These are phyloP conservation scores for Claviceps paspali DNA, from an alignment of 2,329 filamentous ascomycete genomes.

Conservation along the genomic window DNA sequence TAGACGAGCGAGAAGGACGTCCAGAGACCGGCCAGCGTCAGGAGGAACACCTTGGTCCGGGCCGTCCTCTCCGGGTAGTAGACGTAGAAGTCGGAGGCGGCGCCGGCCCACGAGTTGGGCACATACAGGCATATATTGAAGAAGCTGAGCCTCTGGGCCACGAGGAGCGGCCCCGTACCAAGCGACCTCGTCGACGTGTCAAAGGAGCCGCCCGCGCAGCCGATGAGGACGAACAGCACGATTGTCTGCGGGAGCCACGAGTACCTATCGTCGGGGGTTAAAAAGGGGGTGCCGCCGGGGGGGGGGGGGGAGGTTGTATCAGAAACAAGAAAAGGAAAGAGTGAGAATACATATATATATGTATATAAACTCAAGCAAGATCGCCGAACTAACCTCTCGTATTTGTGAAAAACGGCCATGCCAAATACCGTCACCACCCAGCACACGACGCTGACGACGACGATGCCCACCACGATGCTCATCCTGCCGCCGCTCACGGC, in stretches of 20 bases:
- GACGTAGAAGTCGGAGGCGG: constrained; percentile 65
- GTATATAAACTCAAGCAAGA: no score
- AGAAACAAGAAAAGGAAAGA: no score
- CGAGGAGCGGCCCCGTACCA: constrained; percentile 46
- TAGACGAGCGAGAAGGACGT: constrained; percentile 49
- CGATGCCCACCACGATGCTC: constrained; percentile 58
- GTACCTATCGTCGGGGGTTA: no score
- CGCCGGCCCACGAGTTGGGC: constrained; percentile 45
- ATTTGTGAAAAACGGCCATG: constrained; percentile 45
- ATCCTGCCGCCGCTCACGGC: constrained; percentile 51
- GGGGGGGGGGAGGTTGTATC: no score
- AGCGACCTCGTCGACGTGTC: constrained; percentile 49
- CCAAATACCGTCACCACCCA: constrained; percentile 53
- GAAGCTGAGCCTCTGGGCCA: constrained; percentile 43
- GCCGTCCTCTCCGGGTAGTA: constrained; percentile 54
- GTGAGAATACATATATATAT: no score
- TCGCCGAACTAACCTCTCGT: constrained; percentile 45
- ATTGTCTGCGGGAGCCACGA: constrained; percentile 52
- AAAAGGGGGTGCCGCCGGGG: no score
- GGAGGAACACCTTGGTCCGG: constrained; percentile 48
- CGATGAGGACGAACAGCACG: constrained; percentile 57
- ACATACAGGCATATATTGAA: constrained; percentile 51
- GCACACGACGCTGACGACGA: constrained; percentile 61
- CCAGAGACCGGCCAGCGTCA: constrained; percentile 54
- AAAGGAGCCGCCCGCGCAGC: constrained; percentile 45